Conservation (phyloP, 2,329 filamentous ascomycete genomes). For the Exophiala mesophila region DNA sequence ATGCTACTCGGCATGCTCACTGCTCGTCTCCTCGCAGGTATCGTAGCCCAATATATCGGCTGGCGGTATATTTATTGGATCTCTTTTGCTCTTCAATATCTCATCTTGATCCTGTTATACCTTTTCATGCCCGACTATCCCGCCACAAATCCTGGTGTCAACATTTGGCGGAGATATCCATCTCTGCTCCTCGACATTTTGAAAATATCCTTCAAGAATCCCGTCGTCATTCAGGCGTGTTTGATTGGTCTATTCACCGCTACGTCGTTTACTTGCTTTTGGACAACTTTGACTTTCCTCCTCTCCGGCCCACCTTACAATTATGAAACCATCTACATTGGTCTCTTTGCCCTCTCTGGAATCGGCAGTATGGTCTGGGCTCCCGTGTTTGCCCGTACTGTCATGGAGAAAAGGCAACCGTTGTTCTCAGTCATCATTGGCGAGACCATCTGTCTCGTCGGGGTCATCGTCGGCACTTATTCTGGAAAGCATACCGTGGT, state of each 20-base stretch:
- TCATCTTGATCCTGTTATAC: constrained; percentile 62
- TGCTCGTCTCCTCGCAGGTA: constrained; percentile 69
- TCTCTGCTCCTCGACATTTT: constrained; percentile 61
- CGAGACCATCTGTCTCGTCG: constrained; percentile 53
- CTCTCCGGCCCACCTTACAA: constrained; percentile 66
- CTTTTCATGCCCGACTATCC: constrained; percentile 78
- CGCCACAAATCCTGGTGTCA: constrained; percentile 57
- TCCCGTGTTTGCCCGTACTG: constrained; percentile 63
- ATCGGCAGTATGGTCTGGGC: constrained; percentile 63
- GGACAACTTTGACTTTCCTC: constrained; percentile 75
- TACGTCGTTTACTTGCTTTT: constrained; percentile 61
- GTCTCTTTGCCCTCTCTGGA: constrained; percentile 73
- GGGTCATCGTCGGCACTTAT: constrained; percentile 27
- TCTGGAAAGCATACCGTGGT: constrained; percentile 53
- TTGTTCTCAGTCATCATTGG: constrained; percentile 64
- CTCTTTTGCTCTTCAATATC: constrained; percentile 64
- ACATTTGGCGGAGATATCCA: constrained; percentile 34
- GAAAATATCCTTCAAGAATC: constrained; percentile 59
- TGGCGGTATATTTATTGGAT: constrained; percentile 81
- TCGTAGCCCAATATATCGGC: constrained; percentile 65
- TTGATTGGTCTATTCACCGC: constrained; percentile 60
- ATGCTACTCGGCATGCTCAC: constrained; percentile 70
- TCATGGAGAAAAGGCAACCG: constrained; percentile 63
- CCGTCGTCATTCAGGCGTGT: constrained; percentile 65
- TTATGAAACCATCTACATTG: constrained; percentile 64